Percentiles rank a stretch among this genome's conserved stretches.
These are phyloP conservation scores for Exophiala sideris DNA, from an alignment of 2,329 filamentous ascomycete species.

Conservation along the genomic window DNA sequence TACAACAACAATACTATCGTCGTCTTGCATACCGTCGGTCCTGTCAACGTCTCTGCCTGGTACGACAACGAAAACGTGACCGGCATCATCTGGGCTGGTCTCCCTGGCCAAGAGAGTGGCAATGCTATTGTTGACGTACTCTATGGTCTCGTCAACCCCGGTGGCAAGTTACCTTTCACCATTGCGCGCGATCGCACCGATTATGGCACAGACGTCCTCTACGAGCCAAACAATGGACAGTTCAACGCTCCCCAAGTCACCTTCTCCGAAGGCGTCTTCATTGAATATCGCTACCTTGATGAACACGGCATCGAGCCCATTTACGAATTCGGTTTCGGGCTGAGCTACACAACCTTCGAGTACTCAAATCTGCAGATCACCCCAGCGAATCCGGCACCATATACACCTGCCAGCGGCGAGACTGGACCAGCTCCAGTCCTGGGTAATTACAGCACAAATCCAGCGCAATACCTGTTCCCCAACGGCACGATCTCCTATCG, in stretches of 20 bases:
- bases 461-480: constrained; percentile 56
- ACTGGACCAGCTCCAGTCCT: constrained; percentile 54
- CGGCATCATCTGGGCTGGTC: constrained; percentile 70
- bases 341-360: constrained; percentile 61
- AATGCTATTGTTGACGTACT: constrained; percentile 71
- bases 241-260: constrained; percentile 54
- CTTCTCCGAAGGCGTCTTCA: constrained; percentile 60
- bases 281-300: constrained; percentile 55
- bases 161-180: constrained; percentile 61
- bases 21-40: constrained; percentile 79
- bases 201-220: constrained; percentile 57
- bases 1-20: constrained; percentile 86
- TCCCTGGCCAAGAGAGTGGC: constrained; percentile 72
- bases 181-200: constrained; percentile 52
- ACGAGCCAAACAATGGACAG: constrained; percentile 55
- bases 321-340: constrained; percentile 61
- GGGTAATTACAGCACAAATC: constrained; percentile 47
- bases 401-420: constrained; percentile 51
- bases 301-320: constrained; percentile 53
- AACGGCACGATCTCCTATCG: constrained; percentile 43
- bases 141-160: constrained; percentile 64
- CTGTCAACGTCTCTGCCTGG: constrained; percentile 69
- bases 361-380: constrained; percentile 57
- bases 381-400: constrained; percentile 44
- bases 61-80: constrained; percentile 64